Conservation (phyloP, 345 rosid species). For the Isatis tinctoria region DNA sequence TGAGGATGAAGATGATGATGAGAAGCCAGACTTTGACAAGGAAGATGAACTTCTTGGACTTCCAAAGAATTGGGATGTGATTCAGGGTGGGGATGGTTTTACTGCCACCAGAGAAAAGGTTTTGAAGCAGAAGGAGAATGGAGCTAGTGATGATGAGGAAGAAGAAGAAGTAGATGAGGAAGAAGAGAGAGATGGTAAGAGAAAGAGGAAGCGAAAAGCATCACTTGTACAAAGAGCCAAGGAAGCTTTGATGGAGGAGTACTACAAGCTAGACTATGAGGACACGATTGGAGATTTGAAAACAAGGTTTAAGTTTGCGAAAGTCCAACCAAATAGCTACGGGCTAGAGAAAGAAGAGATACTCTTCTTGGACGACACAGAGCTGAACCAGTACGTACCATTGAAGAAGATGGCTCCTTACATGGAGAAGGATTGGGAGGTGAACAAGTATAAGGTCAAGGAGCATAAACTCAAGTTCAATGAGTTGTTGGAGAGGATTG, state of each 20-base stretch:
- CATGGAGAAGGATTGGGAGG: constrained; percentile 75
- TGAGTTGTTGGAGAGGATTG: constrained; percentile 37
- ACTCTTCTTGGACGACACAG: constrained; percentile 55
- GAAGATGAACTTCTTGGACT: constrained; percentile 89
- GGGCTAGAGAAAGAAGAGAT: constrained; percentile 62
- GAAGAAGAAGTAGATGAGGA: constrained; percentile 17
- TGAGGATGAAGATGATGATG: constrained; percentile 37
- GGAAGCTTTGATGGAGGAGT: constrained; percentile 83
- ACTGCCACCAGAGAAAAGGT: constrained; percentile 56
- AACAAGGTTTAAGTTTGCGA: constrained; percentile 86
- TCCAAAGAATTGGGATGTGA: constrained; percentile 63
- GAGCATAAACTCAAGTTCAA: constrained; percentile 47
- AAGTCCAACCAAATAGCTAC: constrained; percentile 59
- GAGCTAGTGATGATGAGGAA: constrained; percentile 21
- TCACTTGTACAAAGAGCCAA: constrained; percentile 60
- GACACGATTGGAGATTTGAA: constrained; percentile 80
- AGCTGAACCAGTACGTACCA: constrained; percentile 82
- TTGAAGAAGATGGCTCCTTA: constrained; percentile 81
- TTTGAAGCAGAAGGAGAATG: constrained; percentile 38
- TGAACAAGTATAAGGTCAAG: constrained; percentile 42
- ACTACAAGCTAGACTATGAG: constrained; percentile 88
- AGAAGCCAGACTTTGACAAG: constrained; percentile 79
- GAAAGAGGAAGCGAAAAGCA: constrained; percentile 65
- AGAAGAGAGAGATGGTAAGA: constrained; percentile 35
- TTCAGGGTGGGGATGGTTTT: constrained; percentile 54